phyloP scores from a whole-genome alignment of 495 filamentous ascomycete genomes.

The Stereocaulon alpinum region DNA sequence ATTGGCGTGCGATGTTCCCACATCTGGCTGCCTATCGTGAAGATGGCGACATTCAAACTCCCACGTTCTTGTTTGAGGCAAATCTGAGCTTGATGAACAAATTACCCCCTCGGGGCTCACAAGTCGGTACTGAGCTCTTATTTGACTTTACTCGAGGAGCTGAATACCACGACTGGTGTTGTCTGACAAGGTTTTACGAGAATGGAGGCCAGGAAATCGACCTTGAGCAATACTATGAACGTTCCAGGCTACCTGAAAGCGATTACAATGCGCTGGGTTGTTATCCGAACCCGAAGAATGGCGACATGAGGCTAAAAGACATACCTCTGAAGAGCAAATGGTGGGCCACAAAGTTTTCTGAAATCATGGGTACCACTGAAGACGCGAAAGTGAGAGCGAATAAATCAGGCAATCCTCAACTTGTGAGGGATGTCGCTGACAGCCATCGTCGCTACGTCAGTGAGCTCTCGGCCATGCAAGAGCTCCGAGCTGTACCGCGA shows the following conservation, averaged over 20 bases:
- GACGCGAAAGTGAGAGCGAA: constrained; percentile 27
- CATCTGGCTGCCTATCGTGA: constrained; percentile 32
- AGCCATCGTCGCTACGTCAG: constrained; percentile 32
- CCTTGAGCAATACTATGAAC: not conserved
- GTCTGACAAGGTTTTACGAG: constrained; percentile 5
- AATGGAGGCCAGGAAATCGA: not conserved
- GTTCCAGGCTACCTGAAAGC: not conserved
- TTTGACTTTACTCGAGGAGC: constrained; percentile 8
- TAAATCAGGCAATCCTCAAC: constrained; percentile 29
- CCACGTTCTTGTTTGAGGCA: constrained; percentile 41
- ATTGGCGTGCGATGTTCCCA: constrained; percentile 41
- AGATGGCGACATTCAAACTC: constrained; percentile 32
- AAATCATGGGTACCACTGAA: constrained; percentile 31
- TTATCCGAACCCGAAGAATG: not conserved
- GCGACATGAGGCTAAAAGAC: constrained; percentile 14
- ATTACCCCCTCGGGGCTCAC: constrained; percentile 17
- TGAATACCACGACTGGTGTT: constrained; percentile 6
- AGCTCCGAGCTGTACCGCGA: constrained; percentile 31
- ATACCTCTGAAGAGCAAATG: constrained; percentile 38
- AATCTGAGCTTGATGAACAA: constrained; percentile 39
- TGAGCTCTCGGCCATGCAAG: constrained; percentile 40
- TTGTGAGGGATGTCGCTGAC: constrained; percentile 30
- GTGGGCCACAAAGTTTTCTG: constrained; percentile 40
- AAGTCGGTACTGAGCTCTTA: constrained; percentile 2
- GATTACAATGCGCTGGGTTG: constrained; percentile 1